Conservation (phyloP, 345 rosid species). For the Ceriops decandra region DNA sequence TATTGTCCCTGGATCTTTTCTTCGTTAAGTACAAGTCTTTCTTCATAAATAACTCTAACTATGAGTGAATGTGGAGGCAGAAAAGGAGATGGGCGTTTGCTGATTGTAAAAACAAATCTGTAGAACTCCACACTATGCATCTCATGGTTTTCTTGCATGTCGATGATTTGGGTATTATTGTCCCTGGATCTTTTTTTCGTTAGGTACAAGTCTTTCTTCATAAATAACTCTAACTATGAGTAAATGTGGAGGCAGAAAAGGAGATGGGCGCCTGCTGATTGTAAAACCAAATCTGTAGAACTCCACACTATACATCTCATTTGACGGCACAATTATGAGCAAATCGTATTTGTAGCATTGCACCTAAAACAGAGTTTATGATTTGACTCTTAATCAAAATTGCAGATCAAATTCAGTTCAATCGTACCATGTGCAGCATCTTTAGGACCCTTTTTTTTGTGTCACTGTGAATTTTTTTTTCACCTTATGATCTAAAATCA, state of each 20-base stretch:
- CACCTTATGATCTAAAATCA: no score
- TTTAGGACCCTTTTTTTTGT: no score
- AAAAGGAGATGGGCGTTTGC: neutral
- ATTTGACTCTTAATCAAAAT: neutral
- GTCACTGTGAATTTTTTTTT: no score
- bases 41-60: no score
- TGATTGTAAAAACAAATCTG: neutral
- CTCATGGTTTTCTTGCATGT: neutral
- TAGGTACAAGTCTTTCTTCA: no score
- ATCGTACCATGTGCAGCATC: no score
- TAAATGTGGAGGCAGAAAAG: no score
- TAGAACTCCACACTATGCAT: neutral
- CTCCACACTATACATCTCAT: neutral
- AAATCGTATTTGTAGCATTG: neutral
- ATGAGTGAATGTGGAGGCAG: no score
- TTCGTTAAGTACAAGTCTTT: no score
- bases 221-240: no score
- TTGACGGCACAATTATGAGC: no score
- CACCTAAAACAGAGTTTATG: neutral
- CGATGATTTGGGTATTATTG: neutral
- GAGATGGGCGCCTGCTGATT: neutral
- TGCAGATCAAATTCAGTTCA: neutral
- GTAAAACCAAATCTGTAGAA: neutral
- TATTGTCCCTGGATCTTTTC: neutral
- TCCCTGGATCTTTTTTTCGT: neutral